Base-by-base conservation (phyloP, 2,329 filamentous ascomycete genomes). In the Daldinia sp. region DNA sequence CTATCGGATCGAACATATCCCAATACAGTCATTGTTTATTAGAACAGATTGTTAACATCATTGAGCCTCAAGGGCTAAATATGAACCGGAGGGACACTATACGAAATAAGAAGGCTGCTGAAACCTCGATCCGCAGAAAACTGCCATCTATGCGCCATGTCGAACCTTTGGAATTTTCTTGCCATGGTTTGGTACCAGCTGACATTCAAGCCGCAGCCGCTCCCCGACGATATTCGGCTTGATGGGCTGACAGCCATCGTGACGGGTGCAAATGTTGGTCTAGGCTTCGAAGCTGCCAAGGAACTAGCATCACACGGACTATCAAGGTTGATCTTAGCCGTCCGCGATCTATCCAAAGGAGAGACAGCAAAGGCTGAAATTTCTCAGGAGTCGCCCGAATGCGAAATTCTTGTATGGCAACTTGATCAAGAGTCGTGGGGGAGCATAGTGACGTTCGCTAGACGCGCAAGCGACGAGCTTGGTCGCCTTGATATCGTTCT, bases 211-310 rank as follows among this genome's bases (percentile, higher is more conserved):
- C 41, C 70, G 3, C 55, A 65, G 20, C 70, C 68, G 6, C 60
- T 69, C 6, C 63, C 70, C 0, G 30, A 48, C 9, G 44, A 50
- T 6, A 56, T 71, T 60, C 60, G 64, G 1, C 67, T 71, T 1
- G 59, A 65, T 9, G 67, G 70, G 2, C 46, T 66, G 35, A 72
- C 70, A 12, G 68, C 68, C 13, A 68, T 74, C 42, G 63, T 74
- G 23, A 73, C 70, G 10, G 71, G 71, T 5, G 54, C 68, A 1
- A 71, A 71, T 42, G 62, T 61, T 6, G 73, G 71, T 6, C 60
- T 74, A 5, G 71, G 71, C 5, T 68, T 72, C 13, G 70, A 73
- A 18, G 70, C 71, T 4, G 58, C 70, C 13, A 72, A 71, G 51
- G 69, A 74, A n/a, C 18, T 74, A 15, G 68, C 65, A 53, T 59